phyloP scores from a whole-genome alignment of 176 grass and related monocot species.

The Zea luxurians region DNA sequence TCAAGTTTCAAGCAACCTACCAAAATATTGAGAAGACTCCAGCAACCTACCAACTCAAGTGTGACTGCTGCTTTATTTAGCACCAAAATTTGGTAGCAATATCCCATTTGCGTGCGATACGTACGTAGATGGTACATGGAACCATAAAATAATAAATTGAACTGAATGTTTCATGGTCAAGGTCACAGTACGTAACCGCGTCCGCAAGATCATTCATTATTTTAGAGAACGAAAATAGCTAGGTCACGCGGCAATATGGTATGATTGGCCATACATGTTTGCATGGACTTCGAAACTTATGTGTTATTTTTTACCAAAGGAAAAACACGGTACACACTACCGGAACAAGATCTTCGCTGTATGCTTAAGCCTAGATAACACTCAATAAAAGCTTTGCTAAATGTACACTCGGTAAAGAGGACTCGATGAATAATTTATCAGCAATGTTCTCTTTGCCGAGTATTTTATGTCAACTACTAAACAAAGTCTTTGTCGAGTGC shows the following conservation, averaged over 20 bases:
- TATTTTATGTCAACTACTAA: too few relatives aligned
- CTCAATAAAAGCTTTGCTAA: too few relatives aligned
- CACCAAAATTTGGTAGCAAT: neutral
- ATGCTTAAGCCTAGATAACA: too few relatives aligned
- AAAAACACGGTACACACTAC: too few relatives aligned
- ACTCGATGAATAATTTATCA: too few relatives aligned
- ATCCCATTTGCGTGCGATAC: conserved; percentile 11
- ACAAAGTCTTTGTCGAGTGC: too few relatives aligned
- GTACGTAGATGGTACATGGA: conserved; percentile 2
- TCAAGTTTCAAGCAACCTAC: conserved; percentile 28
- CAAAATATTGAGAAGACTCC: conserved; percentile 19
- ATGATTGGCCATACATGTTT: neutral
- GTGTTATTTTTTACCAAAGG: too few relatives aligned
- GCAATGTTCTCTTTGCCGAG: too few relatives aligned
- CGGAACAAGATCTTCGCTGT: too few relatives aligned
- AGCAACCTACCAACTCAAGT: neutral
- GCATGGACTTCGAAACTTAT: neutral
- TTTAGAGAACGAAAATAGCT: conserved; percentile 19
- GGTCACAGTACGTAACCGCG: conserved; percentile 25
- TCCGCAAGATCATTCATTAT: neutral
- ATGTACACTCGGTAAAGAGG: too few relatives aligned
- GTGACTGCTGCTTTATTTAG: neutral
- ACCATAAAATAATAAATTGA: neutral
- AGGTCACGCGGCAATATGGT: neutral
- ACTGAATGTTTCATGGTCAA: conserved; percentile 46